A percentile compares a stretch with the other conserved stretches of the same genome.
phyloP scores from a whole-genome alignment of 2,329 filamentous ascomycete genomes.

The Didymella sp. region DNA sequence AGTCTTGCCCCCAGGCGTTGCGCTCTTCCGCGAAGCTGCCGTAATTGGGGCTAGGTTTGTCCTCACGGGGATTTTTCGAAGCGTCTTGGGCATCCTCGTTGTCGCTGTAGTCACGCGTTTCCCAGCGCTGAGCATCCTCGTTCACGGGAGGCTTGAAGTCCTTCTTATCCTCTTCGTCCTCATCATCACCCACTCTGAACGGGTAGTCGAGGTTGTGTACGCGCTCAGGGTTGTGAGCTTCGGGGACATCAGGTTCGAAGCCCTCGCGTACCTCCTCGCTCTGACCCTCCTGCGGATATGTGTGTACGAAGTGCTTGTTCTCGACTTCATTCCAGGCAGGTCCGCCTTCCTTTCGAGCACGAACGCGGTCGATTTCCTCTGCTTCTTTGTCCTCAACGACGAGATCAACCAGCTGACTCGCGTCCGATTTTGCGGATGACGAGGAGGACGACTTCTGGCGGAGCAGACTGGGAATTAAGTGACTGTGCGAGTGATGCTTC shows the following conservation, averaged over 20 bases:
- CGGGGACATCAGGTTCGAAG: conserved; percentile 59
- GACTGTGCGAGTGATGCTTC: conserved; percentile 42
- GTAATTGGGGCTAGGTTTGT: conserved; percentile 47
- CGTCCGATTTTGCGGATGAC: conserved; percentile 60
- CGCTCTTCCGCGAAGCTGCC: conserved; percentile 54
- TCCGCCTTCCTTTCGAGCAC: conserved; percentile 67
- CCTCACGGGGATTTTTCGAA: conserved; percentile 15
- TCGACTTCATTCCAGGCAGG: conserved; percentile 66
- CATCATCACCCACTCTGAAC: conserved; percentile 52
- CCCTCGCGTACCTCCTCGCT: conserved; percentile 62
- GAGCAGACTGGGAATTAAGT: conserved; percentile 50
- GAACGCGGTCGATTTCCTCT: conserved; percentile 67
- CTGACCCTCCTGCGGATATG: conserved; percentile 56
- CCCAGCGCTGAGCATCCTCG: conserved; percentile 56
- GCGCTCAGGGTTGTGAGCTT: conserved; percentile 52
- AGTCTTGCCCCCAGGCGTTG: conserved; percentile 48
- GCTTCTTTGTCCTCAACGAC: conserved; percentile 70
- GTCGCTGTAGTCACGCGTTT: conserved; percentile 44
- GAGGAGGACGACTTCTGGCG: conserved; percentile 57
- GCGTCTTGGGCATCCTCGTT: conserved; percentile 28
- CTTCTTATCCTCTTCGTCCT: conserved; percentile 41
- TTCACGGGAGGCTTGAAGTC: conserved; percentile 48
- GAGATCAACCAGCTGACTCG: conserved; percentile 70
- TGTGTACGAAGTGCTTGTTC: conserved; percentile 62
- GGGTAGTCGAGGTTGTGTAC: conserved; percentile 55